Base-by-base conservation (phyloP, 768 basidiomycete species). In the Heimioporus sp. region DNA sequence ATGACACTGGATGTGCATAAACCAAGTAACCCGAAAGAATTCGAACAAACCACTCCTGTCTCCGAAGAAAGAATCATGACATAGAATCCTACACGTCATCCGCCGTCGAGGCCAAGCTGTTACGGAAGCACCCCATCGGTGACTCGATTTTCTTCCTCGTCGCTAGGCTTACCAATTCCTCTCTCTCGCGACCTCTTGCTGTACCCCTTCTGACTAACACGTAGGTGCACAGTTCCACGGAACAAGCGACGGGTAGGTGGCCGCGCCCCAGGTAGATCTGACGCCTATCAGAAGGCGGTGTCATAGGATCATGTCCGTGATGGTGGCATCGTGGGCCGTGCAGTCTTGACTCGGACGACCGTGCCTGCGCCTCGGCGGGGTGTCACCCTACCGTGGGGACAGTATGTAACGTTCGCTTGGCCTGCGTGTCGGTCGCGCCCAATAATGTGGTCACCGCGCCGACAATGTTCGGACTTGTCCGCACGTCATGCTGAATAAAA, bases 231-330 rank as follows among this genome's bases (percentile, higher is more conserved):
- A 66, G 46, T 55, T 57, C 47, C 51, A 58, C 30, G 36, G 51
- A 51, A 52, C 51, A 46, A 41, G 34, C 41, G 15, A 30, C 12
- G 16, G 39, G 46, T 38, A n/a, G 43, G 11, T 45, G 41, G 37
- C 41, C 46, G 16, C 44, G n/a, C 55, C 46, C 28, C 56, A 42
- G 49, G 53, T 32, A 20, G 42, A 51, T 47, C 49, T 37, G 41
- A 51, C 35, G 24, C 39, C 43, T 30, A 52, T 53, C 43, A 53
- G 37, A 36, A 55, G 52, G 55, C 57, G 49, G 51, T 56, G 64
- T 56, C 76, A 76, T 50, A 81, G 68, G 54, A 80, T 65, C 50
- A 77, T 60, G 59, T 79, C 78, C 78, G 78, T 80, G 55, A 76
- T 65, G 36, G 64, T 76, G 56, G 65, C 69, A 43, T 56, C 69